Evolutionary conservation across 352 stramenopile species (phyloP).

Genomic region (Halophytophthora batemanensis): DNA sequence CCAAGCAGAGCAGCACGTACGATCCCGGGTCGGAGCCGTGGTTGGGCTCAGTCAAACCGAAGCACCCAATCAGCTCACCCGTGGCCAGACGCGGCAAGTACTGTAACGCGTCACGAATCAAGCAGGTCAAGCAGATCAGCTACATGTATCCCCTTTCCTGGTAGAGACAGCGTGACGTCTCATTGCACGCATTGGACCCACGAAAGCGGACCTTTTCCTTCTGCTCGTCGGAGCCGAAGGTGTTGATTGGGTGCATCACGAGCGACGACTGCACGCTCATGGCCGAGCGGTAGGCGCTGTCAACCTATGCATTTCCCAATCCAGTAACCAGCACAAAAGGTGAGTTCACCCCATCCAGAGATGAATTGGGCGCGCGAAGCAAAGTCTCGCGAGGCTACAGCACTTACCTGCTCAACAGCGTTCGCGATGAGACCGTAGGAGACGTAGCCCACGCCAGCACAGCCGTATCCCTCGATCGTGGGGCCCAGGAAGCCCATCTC

Average conservation of each 20-base stretch:
- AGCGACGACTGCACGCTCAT: slow-evolving; percentile 98
- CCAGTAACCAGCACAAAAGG: too few relatives aligned
- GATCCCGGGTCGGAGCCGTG: slow-evolving; percentile 95
- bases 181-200: background rate
- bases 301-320: slow-evolving; percentile 48
- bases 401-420: slow-evolving; percentile 88
- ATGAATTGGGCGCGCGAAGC: background rate
- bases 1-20: slow-evolving; percentile 27
- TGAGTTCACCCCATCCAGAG: background rate
- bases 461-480: slow-evolving; percentile 95
- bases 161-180: background rate
- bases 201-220: slow-evolving; percentile 83
- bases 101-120: slow-evolving; percentile 19
- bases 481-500: slow-evolving; percentile 93
- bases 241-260: slow-evolving; percentile 98
- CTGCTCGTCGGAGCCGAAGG: slow-evolving; percentile 95
- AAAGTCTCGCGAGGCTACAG: background rate
- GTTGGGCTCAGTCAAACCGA: slow-evolving; percentile 98
- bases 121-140: slow-evolving; percentile 1
- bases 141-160: background rate
- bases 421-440: slow-evolving; percentile 96
- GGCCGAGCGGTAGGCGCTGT: slow-evolving; percentile 95
- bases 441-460: slow-evolving; percentile 93
- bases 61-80: slow-evolving; percentile 97
- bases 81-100: slow-evolving; percentile 94